A percentile compares a stretch with the other conserved stretches of the same genome.
phyloP scores from a whole-genome alignment of 2,329 filamentous ascomycete species.

The Dothideomycetidae sp. region DNA sequence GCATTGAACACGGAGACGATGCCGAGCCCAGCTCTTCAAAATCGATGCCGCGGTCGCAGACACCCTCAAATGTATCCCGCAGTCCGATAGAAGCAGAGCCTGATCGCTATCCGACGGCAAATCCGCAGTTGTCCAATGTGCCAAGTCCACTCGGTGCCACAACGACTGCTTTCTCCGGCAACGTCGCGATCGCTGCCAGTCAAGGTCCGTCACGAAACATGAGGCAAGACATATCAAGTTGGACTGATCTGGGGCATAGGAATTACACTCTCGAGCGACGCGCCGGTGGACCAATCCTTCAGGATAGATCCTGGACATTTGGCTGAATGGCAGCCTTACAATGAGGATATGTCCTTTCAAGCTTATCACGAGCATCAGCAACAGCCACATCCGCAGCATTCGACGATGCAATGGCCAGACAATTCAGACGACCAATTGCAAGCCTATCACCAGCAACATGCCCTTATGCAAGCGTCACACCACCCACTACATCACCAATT shows the following conservation, averaged over 20 bases:
- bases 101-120: background rate
- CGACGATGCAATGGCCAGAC: constrained; percentile 1
- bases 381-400: no score
- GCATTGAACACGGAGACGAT: no score
- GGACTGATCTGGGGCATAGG: constrained; percentile 2
- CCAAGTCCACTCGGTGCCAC: background rate
- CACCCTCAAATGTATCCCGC: constrained; percentile 12
- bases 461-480: background rate
- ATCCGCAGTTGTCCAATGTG: background rate
- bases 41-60: constrained; percentile 9
- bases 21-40: constrained; percentile 3
- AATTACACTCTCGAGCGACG: background rate
- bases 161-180: background rate
- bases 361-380: background rate
- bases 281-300: background rate
- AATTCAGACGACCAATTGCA: background rate
- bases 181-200: background rate
- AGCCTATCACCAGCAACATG: background rate
- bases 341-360: background rate
- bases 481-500: constrained; percentile 5
- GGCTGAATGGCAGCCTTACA: constrained; percentile 7
- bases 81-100: constrained; percentile 10
- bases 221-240: background rate
- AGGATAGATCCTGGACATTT: background rate
- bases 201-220: background rate